These are phyloP conservation scores for Suillus fuscotomentosus DNA, from an alignment of 768 basidiomycete genomes.

Conservation along the genomic window DNA sequence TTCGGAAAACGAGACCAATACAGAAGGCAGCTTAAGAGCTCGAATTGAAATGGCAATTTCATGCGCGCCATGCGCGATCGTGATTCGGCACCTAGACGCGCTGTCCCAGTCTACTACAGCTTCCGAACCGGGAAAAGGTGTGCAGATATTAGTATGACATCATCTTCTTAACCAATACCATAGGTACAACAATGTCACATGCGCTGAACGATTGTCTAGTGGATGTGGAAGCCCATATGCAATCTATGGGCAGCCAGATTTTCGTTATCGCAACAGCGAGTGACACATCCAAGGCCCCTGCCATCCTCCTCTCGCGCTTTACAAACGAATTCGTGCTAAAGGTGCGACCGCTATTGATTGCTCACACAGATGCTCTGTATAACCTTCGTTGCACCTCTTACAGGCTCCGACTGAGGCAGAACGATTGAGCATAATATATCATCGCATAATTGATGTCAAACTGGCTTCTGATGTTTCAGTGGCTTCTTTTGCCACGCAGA, in stretches of 20 bases:
- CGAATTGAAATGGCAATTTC: conserved; percentile 73
- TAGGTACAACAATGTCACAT: conserved; percentile 60
- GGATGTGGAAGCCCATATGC: conserved; percentile 42
- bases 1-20: conserved; percentile 74
- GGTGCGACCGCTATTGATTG: conserved; percentile 36
- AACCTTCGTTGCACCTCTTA: neutral
- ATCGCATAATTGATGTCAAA: conserved; percentile 30
- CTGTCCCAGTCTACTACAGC: conserved; percentile 67
- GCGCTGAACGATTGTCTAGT: conserved; percentile 63
- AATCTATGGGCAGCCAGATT: conserved; percentile 70
- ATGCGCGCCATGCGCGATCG: conserved; percentile 82
- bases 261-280: conserved; percentile 73
- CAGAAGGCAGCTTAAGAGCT: conserved; percentile 68
- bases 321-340: conserved; percentile 83
- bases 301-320: conserved; percentile 65
- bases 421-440: conserved; percentile 56
- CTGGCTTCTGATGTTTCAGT: conserved; percentile 81
- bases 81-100: conserved; percentile 81
- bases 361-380: neutral
- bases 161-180: conserved; percentile 1
- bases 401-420: conserved; percentile 83
- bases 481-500: conserved; percentile 72
- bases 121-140: conserved; percentile 65
- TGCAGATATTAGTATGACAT: neutral
- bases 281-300: conserved; percentile 62